Conservation (phyloP, 352 stramenopile genomes). For the Ophiocytium majus region DNA sequence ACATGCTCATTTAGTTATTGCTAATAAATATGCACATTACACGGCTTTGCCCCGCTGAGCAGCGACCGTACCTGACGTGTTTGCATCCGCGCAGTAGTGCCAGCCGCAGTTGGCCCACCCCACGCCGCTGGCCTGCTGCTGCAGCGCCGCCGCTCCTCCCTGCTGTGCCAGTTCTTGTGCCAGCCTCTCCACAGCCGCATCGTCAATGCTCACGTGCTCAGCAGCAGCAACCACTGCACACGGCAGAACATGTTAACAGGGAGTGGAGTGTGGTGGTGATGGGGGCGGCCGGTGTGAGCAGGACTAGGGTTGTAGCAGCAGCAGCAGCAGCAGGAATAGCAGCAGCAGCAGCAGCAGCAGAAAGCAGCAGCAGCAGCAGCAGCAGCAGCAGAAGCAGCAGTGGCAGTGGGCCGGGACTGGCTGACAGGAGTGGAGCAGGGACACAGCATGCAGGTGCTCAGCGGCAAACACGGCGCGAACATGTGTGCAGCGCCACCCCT, state of each 20-base stretch:
- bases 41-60: background rate
- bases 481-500: too few relatives aligned
- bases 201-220: conserved; percentile 3
- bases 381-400: too few relatives aligned
- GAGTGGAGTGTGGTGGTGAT: background rate
- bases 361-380: too few relatives aligned
- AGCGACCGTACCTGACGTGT: conserved; percentile 30
- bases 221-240: background rate
- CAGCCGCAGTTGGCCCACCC: conserved; percentile 70
- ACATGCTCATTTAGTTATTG: too few relatives aligned
- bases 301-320: background rate
- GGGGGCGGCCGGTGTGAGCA: background rate
- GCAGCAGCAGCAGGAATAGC: background rate
- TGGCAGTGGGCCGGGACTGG: too few relatives aligned
- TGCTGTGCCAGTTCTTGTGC: background rate
- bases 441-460: too few relatives aligned
- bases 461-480: too few relatives aligned
- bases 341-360: too few relatives aligned
- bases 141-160: background rate
- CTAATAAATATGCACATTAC: too few relatives aligned
- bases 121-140: conserved; percentile 9
- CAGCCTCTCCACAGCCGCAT: background rate
- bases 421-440: too few relatives aligned
- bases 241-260: background rate
- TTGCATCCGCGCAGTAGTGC: conserved; percentile 74